Evolutionary conservation across 2,329 filamentous ascomycete genomes (phyloP).

Genomic region (Ophidiomyces ophidiicola): DNA sequence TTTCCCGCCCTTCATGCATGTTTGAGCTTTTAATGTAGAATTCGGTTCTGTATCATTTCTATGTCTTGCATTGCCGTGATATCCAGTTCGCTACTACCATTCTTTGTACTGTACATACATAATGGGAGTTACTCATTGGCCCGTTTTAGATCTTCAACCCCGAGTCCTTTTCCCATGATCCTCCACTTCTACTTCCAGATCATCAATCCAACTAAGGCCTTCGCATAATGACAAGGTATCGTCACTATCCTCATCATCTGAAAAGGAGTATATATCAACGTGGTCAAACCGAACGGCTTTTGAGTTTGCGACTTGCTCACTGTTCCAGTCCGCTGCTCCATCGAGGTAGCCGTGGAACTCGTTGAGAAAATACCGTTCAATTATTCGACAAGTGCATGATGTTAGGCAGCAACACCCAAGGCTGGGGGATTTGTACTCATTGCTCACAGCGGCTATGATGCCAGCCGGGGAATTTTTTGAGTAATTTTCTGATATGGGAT

Average conservation of each 20-base stretch:
- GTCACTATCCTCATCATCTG: background rate
- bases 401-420: background rate
- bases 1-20: background rate
- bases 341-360: background rate
- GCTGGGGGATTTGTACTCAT: background rate
- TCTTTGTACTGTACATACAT: conserved; percentile 2
- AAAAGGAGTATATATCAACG: conserved; percentile 1
- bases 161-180: background rate
- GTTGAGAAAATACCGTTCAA: conserved; percentile 5
- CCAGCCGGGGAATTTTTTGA: background rate
- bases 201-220: conserved; percentile 2
- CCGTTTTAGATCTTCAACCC: too few species aligned
- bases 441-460: background rate
- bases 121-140: conserved; percentile 1
- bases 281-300: conserved; percentile 1
- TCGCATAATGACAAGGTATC: background rate
- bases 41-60: background rate
- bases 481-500: background rate
- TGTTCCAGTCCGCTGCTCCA: background rate
- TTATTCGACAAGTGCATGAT: background rate
- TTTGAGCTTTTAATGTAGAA: background rate
- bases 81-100: background rate
- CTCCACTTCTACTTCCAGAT: background rate
- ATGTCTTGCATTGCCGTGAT: background rate
- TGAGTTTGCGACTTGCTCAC: background rate